Conservation (phyloP, 495 filamentous ascomycete genomes). For the Trichodelitschia bisporula region DNA sequence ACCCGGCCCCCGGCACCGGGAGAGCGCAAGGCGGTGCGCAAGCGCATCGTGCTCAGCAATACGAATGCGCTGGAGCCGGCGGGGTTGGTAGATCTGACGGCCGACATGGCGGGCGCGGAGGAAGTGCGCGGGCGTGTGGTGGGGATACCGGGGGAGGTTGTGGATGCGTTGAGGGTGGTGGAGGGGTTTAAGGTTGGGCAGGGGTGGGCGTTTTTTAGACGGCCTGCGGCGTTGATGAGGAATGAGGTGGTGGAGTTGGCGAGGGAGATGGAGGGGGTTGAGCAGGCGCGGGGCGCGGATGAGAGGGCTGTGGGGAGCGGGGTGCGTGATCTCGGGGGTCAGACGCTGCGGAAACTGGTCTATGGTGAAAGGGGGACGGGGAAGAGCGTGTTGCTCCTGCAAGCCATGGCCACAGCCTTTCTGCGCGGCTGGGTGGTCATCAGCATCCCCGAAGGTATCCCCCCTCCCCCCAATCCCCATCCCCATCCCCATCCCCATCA, state of each 20-base stretch:
- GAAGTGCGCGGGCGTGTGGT: conserved; percentile 23
- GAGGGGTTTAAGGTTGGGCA: conserved; percentile 85
- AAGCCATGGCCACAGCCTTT: conserved; percentile 63
- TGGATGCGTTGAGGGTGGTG: conserved; percentile 55
- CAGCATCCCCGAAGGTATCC: conserved; percentile 68
- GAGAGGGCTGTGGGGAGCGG: conserved; percentile 16
- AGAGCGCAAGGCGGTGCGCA: conserved; percentile 68
- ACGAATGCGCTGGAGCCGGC: conserved; percentile 62
- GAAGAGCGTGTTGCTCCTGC: conserved; percentile 66
- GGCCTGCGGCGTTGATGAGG: conserved; percentile 51
- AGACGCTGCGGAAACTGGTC: conserved; percentile 39
- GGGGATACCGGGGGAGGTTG: conserved; percentile 36
- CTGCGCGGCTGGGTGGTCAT: conserved; percentile 73
- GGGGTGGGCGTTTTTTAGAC: conserved; percentile 64
- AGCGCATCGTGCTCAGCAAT: conserved; percentile 77
- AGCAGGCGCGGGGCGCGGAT: conserved; percentile 10
- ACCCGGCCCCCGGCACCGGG: conserved; percentile 39
- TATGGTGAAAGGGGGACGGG: conserved; percentile 49
- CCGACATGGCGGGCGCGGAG: conserved; percentile 20
- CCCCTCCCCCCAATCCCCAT: no score
- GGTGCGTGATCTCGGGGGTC: no score
- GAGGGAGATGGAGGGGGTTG: conserved; percentile 28
- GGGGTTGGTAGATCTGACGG: conserved; percentile 33
- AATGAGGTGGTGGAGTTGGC: conserved; percentile 48
- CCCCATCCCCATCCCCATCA: no score